Percentiles rank a stretch among this genome's conserved stretches.
Conservation (phyloP, 192 early-diverging fungal genomes). For the Anaeromyces robustus region DNA sequence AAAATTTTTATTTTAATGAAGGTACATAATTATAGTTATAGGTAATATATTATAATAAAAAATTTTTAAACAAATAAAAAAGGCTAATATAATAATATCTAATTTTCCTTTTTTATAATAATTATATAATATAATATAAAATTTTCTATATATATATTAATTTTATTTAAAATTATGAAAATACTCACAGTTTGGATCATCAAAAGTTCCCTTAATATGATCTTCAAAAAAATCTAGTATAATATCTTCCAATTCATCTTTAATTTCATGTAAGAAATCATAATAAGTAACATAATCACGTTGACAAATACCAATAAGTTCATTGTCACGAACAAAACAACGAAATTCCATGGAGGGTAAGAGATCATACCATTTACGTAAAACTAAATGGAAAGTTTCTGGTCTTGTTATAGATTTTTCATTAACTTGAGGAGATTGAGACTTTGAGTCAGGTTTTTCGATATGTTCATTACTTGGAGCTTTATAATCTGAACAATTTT, state of each 20-base stretch:
- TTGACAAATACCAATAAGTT: conserved; percentile 72
- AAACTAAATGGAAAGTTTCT: conserved; percentile 46
- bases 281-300: conserved; percentile 70
- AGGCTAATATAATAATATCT: no score
- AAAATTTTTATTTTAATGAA: neutral
- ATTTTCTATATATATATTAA: no score
- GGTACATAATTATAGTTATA: no score
- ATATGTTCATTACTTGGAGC: neutral
- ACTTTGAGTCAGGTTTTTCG: no score
- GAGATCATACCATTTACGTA: conserved; percentile 82
- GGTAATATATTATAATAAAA: no score
- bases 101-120: no score
- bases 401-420: conserved; percentile 12
- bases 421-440: no score
- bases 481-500: conserved; percentile 28
- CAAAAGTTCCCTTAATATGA: conserved; percentile 44
- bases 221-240: conserved; percentile 53
- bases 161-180: no score
- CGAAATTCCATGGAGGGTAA: conserved; percentile 88
- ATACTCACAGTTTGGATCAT: conserved; percentile 45
- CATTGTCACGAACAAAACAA: conserved; percentile 66
- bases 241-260: conserved; percentile 28
- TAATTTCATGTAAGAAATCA: conserved; percentile 47
- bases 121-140: no score
- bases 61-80: no score